Evolutionary conservation across 805 yeast genomes (phyloP).

Genomic region (Lipomyces lipofer): DNA sequence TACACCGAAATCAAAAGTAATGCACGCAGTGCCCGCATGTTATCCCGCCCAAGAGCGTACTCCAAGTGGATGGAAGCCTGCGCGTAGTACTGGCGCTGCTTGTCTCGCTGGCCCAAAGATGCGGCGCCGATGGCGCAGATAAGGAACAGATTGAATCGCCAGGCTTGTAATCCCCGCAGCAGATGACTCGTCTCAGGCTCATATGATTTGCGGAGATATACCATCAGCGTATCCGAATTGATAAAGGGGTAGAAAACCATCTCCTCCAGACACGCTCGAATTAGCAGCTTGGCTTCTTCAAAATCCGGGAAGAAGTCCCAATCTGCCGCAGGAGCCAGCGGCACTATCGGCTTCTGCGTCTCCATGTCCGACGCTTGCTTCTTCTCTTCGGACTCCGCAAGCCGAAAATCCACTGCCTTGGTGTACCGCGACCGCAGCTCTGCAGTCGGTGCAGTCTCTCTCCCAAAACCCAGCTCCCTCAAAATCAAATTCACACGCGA

Average conservation of each 20-base stretch:
- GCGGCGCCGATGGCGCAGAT: slow-evolving; percentile 27
- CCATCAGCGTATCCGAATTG: slow-evolving; percentile 14
- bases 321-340: background rate
- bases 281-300: slow-evolving; percentile 14
- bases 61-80: slow-evolving; percentile 7
- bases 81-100: slow-evolving; percentile 13
- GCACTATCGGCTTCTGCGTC: background rate
- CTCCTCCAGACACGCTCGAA: slow-evolving; percentile 15
- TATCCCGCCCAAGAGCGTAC: slow-evolving; percentile 7
- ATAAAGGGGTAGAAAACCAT: slow-evolving; percentile 20
- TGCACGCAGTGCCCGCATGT: slow-evolving; percentile 18
- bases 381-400: background rate
- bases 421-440: slow-evolving; percentile 12
- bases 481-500: slow-evolving; percentile 12
- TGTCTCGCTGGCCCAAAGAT: slow-evolving; percentile 11
- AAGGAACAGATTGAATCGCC: slow-evolving; percentile 17
- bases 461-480: slow-evolving; percentile 9
- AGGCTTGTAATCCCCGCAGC: slow-evolving; percentile 12
- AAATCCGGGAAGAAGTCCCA: slow-evolving; percentile 17
- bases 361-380: background rate
- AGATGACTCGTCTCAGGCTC: slow-evolving; percentile 7
- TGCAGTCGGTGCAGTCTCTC: slow-evolving; percentile 9
- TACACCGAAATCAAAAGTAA: slow-evolving; percentile 26
- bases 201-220: slow-evolving; percentile 21
- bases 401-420: background rate